Evolutionary conservation across 2,329 filamentous ascomycete species (phyloP), one percentile per base, ranked within the genome.

Genomic region (Colletotrichum sansevieriae): DNA sequence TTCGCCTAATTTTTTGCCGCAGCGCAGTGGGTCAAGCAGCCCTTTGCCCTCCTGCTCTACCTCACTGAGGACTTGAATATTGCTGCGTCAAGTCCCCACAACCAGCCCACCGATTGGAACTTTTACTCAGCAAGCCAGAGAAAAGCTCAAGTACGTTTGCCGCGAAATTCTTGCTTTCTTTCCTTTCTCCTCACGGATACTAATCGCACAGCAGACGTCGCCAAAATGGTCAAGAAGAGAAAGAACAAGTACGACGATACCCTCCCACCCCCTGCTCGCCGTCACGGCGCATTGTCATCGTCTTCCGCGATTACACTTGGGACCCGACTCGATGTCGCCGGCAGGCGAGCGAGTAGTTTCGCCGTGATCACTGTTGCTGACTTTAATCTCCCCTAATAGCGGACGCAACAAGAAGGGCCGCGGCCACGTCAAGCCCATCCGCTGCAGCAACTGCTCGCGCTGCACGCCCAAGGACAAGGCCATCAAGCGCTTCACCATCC

Each of bases 401-500:
- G 95, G 95, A 85, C 94, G 95, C 84, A 98, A 98, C 93, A 98
- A 98, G 94, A 97, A 97, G 87, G 95, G 96, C 85, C 94, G 96
- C 85, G 96, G 96, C 88, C 95, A 98, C 90, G 94, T 97, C 87
- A 99, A 99, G 91, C 97, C 96, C 82, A 97, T 99, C 88, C 93
- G 87, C 77, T 90, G 87, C 87, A 87, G 84, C 84, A 90, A 90
- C 87, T 90, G 87, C 87, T 88, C 87, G 82, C 89, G 92, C 87
- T 94, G 92, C 89, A 97, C 93, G 71, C 95, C 95, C 84, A 99
- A 99, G 92, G 96, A 99, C 83, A 99, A 99, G 94, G 96, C 97
- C 78, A 98, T 99, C 91, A 99, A 99, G 94, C 91, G 96, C 87
- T 99, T 99, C 90, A 99, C 96, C 87, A 90, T 99, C 90, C 92